Percentiles rank a stretch among this genome's conserved stretches.
These are phyloP conservation scores for Linnemannia hyalina DNA, from an alignment of 192 early-diverging fungal genomes.

Conservation along the genomic window DNA sequence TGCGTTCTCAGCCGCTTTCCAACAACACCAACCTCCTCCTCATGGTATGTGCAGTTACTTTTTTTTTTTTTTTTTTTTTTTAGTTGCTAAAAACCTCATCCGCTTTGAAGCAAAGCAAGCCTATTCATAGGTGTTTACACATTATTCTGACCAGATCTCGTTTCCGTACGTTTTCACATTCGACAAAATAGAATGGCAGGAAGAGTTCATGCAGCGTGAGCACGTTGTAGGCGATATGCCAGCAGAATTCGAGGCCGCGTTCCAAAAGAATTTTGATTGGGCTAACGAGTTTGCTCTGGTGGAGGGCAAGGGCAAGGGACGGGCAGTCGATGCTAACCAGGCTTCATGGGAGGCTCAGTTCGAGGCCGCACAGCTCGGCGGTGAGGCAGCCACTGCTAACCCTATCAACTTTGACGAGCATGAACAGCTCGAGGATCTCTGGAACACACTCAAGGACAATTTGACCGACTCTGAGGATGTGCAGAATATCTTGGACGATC, in stretches of 20 bases:
- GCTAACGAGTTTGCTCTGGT: slow-evolving; percentile 79
- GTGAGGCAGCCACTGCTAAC: slow-evolving; percentile 52
- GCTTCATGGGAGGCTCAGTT: slow-evolving; percentile 73
- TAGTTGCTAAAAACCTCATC: background rate
- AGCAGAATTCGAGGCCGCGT: slow-evolving; percentile 69
- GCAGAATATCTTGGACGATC: slow-evolving; percentile 51
- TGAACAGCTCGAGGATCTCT: slow-evolving; percentile 65
- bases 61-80: background rate
- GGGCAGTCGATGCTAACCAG: slow-evolving; percentile 56
- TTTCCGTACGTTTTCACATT: background rate
- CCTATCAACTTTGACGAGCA: slow-evolving; percentile 61
- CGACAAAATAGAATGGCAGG: slow-evolving; percentile 57
- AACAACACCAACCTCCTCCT: slow-evolving; percentile 53
- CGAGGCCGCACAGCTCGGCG: slow-evolving; percentile 59
- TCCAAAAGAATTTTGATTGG: slow-evolving; percentile 81
- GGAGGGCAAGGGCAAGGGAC: slow-evolving; percentile 68
- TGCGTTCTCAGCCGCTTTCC: slow-evolving; percentile 62
- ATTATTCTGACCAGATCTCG: background rate
- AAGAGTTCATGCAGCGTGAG: slow-evolving; percentile 65
- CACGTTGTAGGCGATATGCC: slow-evolving; percentile 59
- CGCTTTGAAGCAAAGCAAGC: background rate
- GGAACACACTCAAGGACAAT: slow-evolving; percentile 63
- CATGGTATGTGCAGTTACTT: slow-evolving; percentile 24
- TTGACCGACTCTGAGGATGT: slow-evolving; percentile 39
- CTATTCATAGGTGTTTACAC: background rate